A percentile compares a stretch with the other conserved stretches of the same genome.
Conservation (phyloP, 305 asterid species). For the Rubia peregrina region DNA sequence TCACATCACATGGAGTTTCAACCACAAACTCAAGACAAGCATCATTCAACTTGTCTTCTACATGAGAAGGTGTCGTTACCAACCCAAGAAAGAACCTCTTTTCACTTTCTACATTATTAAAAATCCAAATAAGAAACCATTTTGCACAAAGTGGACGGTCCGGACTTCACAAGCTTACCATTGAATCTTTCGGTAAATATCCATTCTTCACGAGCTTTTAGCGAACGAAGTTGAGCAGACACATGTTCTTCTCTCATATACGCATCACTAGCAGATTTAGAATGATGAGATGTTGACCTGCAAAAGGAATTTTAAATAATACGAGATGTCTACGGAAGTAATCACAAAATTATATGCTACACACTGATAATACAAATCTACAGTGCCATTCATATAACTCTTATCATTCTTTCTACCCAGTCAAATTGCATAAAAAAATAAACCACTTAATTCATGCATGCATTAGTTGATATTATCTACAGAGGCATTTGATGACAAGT, state of each 20-base stretch:
- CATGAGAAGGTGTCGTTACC: constrained; percentile 96
- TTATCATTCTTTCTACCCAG: no score
- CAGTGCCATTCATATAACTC: no score
- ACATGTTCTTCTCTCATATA: constrained; percentile 65
- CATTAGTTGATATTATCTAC: no score
- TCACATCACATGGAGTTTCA: constrained; percentile 50
- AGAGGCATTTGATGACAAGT: no score
- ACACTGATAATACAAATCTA: neutral
- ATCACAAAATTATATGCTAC: neutral
- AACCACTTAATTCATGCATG: no score
- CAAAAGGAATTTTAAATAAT: constrained; percentile 11
- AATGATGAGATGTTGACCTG: constrained; percentile 71
- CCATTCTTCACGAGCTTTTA: constrained; percentile 72
- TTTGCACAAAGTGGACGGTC: neutral
- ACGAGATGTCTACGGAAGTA: neutral
- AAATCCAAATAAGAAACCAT: neutral
- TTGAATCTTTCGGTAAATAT: constrained; percentile 55
- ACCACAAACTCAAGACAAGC: constrained; percentile 97
- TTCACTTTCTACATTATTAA: constrained; percentile 40
- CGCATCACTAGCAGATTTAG: constrained; percentile 68
- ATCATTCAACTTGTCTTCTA: constrained; percentile 86
- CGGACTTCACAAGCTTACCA: constrained; percentile 29
- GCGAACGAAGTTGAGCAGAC: constrained; percentile 51
- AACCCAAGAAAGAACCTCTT: constrained; percentile 73
- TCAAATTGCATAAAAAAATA: no score